A percentile compares a stretch with the other conserved stretches of the same genome.
Conservation (phyloP, 202 grass and related monocot genomes). For the Panicum virgatum region DNA sequence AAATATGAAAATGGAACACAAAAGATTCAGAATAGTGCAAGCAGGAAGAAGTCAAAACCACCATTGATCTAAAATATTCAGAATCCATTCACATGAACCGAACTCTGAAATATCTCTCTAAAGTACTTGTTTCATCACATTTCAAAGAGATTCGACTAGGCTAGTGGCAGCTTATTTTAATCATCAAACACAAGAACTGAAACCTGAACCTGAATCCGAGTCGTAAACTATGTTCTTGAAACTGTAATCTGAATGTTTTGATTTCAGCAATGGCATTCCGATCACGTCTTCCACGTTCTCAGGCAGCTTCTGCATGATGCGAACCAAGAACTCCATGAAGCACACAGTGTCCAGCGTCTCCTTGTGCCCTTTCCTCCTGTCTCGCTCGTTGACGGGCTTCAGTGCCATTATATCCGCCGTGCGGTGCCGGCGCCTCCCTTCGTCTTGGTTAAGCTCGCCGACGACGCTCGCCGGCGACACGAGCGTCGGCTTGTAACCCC, state of each 20-base stretch:
- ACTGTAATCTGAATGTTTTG: not conserved
- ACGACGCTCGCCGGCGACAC: constrained; percentile 1
- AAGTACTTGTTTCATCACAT: too few relatives aligned
- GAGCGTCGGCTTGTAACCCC: not conserved
- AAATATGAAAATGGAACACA: too few relatives aligned
- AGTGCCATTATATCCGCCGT: not conserved
- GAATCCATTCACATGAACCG: too few relatives aligned
- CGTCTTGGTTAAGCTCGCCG: not conserved
- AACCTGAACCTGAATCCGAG: too few relatives aligned
- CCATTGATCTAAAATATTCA: too few relatives aligned
- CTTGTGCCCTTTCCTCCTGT: constrained; percentile 3
- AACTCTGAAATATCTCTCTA: too few relatives aligned
- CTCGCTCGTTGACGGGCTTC: not conserved
- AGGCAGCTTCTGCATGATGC: not conserved
- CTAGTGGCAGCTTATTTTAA: too few relatives aligned
- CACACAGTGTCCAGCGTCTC: not conserved
- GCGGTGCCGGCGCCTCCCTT: not conserved
- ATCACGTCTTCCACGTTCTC: not conserved
- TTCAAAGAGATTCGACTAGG: too few relatives aligned
- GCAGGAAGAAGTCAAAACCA: too few relatives aligned
- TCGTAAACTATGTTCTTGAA: not conserved
- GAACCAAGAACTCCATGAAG: constrained; percentile 20
- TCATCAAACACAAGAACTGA: too few relatives aligned
- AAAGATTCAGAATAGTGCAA: too few relatives aligned
- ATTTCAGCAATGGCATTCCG: not conserved